phyloP scores from a whole-genome alignment of 441 rosid genomes.

The Manihot esculenta region DNA sequence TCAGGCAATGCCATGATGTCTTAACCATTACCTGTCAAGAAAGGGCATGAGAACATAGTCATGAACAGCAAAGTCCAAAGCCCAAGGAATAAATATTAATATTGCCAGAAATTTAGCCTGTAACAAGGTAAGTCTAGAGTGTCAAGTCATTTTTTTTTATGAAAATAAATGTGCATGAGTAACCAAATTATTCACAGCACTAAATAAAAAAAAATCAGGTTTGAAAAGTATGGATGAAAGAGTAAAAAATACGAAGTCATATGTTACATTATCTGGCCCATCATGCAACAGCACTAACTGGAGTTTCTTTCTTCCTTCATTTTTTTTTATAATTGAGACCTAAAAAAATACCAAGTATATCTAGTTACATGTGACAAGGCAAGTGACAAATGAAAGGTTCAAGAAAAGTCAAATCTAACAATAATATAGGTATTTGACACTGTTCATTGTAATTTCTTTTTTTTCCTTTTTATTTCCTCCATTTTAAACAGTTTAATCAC shows the following conservation, averaged over 20 bases:
- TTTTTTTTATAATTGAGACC: neutral
- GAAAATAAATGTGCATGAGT: neutral
- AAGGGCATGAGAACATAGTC: slow-evolving; percentile 95
- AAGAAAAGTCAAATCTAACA: neutral
- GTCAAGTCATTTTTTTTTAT: neutral
- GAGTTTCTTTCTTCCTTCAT: neutral
- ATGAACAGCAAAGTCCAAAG: slow-evolving; percentile 83
- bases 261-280: neutral
- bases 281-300: neutral
- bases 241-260: neutral
- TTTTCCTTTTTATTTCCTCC: neutral
- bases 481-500: neutral
- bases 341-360: neutral
- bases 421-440: neutral
- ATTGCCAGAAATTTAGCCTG: slow-evolving; percentile 90
- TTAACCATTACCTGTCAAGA: slow-evolving; percentile 67
- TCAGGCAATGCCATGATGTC: slow-evolving; percentile 3
- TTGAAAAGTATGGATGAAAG: neutral
- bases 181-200: slow-evolving; percentile 2
- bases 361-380: neutral
- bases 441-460: neutral
- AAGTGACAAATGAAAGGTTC: neutral
- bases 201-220: neutral
- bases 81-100: slow-evolving; percentile 78
- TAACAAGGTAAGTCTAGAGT: slow-evolving; percentile 23